Percentiles rank a stretch among this genome's conserved stretches.
phyloP scores from a whole-genome alignment of 257 asterid genomes.

The Fraxinus quadrangulata region DNA sequence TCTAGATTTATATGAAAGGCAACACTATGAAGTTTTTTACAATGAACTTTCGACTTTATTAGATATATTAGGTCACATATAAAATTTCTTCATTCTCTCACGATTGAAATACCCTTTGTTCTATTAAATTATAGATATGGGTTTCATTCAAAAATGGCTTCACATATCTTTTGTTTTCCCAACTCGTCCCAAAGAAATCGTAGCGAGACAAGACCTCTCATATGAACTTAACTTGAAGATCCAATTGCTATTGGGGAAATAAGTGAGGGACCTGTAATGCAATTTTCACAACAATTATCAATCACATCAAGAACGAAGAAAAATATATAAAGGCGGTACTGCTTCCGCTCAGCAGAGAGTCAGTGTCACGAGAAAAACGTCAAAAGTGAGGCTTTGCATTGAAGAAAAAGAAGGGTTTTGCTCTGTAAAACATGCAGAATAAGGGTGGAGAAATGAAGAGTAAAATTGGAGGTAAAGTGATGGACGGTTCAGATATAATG shows the following conservation, averaged over 20 bases:
- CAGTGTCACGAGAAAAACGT: slow-evolving; percentile 26
- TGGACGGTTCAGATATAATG: slow-evolving; percentile 97
- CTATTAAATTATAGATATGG: neutral
- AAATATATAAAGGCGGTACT: neutral
- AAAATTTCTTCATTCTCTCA: no score
- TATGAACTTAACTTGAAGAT: neutral
- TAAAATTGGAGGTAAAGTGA: slow-evolving; percentile 47
- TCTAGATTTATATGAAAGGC: no score
- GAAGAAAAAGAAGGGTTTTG: slow-evolving; percentile 14
- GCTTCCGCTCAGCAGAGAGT: slow-evolving; percentile 4
- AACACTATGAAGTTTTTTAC: no score
- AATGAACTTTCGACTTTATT: no score
- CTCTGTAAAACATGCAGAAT: slow-evolving; percentile 27
- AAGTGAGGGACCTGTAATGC: neutral
- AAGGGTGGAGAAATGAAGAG: slow-evolving; percentile 30
- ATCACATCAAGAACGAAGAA: neutral
- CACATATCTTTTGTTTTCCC: neutral
- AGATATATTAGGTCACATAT: no score
- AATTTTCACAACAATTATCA: neutral
- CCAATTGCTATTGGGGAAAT: neutral
- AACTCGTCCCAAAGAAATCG: neutral
- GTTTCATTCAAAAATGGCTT: neutral
- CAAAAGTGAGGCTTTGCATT: slow-evolving; percentile 19
- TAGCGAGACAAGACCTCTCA: neutral
- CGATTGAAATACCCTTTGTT: no score